A percentile compares a stretch with the other conserved stretches of the same genome.
Evolutionary conservation across 352 stramenopile genomes (phyloP).

Genomic region (Phytophthora litchii): DNA sequence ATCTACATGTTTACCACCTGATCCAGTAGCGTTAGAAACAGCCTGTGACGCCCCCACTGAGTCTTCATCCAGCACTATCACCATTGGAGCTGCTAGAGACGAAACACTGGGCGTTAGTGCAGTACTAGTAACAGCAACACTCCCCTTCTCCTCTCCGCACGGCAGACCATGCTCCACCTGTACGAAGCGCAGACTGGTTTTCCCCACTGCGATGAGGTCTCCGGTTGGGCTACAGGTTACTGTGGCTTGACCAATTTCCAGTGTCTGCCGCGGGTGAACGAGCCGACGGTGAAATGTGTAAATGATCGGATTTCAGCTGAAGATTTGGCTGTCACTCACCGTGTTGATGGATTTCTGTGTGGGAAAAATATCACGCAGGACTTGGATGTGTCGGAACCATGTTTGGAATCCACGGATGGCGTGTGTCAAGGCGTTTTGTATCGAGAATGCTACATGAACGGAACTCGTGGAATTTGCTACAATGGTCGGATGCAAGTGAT

Average conservation of each 20-base stretch:
- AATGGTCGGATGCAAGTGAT: constrained; percentile 53
- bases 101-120: constrained; percentile 20
- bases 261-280: constrained; percentile 26
- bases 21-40: constrained; percentile 1
- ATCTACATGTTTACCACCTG: constrained; percentile 4
- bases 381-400: constrained; percentile 29
- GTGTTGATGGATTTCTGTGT: constrained; percentile 31
- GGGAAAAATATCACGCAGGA: constrained; percentile 35
- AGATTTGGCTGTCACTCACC: constrained; percentile 24
- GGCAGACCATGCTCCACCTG: constrained; percentile 27
- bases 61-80: constrained; percentile 26
- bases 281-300: constrained; percentile 30
- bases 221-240: constrained; percentile 34
- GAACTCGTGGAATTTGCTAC: constrained; percentile 41
- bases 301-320: constrained; percentile 23
- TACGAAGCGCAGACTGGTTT: constrained; percentile 41
- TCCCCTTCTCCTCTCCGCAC: constrained; percentile 12
- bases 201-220: constrained; percentile 54
- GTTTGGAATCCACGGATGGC: constrained; percentile 30
- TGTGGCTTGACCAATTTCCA: constrained; percentile 42
- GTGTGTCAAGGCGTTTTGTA: constrained; percentile 39
- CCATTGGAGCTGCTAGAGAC: constrained; percentile 11
- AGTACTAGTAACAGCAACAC: constrained; percentile 1
- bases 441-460: constrained; percentile 33
- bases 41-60: background rate